Conservation (phyloP, 2,329 filamentous ascomycete genomes). For the Podosphaera leucotricha region DNA sequence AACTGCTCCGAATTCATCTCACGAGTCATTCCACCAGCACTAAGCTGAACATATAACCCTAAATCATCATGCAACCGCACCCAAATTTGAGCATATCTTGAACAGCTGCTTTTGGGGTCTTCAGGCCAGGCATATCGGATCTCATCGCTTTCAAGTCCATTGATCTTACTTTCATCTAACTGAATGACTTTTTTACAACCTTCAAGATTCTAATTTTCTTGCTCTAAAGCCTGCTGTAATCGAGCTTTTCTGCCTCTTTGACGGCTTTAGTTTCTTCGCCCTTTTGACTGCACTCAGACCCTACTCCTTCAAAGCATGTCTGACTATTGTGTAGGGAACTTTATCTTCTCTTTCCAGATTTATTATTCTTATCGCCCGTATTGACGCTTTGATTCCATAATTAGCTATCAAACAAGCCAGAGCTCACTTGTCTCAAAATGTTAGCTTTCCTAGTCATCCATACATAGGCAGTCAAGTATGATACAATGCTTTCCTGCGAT, state of each 20-base stretch:
- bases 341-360: background rate
- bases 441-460: background rate
- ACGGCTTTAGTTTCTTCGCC: background rate
- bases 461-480: background rate
- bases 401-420: background rate
- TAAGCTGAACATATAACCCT: too few relatives aligned
- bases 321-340: background rate
- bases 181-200: too few relatives aligned
- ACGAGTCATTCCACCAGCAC: too few relatives aligned
- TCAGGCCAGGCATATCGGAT: too few relatives aligned
- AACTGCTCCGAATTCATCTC: too few relatives aligned
- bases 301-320: background rate
- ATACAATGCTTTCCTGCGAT: background rate
- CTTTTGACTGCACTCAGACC: background rate
- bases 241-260: background rate
- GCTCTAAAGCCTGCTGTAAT: background rate
- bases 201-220: background rate
- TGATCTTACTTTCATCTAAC: too few relatives aligned
- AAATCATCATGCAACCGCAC: too few relatives aligned
- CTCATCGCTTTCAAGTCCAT: too few relatives aligned
- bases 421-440: background rate
- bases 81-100: too few relatives aligned
- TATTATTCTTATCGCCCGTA: background rate
- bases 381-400: background rate
- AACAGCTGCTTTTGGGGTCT: too few relatives aligned